phyloP scores from a whole-genome alignment of 495 filamentous ascomycete genomes.

The Penicillium manginii region DNA sequence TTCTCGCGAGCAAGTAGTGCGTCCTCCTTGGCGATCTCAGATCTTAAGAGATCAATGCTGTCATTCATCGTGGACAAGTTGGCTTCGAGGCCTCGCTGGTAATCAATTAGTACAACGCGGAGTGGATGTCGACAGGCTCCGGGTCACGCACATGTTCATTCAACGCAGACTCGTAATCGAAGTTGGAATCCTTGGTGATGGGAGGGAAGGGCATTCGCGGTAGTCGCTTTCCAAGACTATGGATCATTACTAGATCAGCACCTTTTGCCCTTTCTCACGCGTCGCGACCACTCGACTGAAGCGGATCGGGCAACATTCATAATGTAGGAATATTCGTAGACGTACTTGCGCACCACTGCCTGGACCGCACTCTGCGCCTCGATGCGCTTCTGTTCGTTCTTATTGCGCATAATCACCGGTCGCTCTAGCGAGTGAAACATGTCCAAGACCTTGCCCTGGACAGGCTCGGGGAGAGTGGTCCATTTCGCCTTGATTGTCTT shows the following conservation, averaged over 20 bases:
- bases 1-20: conserved; percentile 53
- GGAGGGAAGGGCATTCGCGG: conserved; percentile 65
- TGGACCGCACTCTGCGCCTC: conserved; percentile 59
- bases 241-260: conserved; percentile 8
- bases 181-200: conserved; percentile 56
- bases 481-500: conserved; percentile 62
- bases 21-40: conserved; percentile 59
- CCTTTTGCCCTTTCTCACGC: not conserved
- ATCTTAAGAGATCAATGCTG: conserved; percentile 54
- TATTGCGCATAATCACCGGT: conserved; percentile 56
- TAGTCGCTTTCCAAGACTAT: conserved; percentile 51
- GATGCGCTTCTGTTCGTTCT: conserved; percentile 57
- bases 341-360: conserved; percentile 52
- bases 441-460: conserved; percentile 55
- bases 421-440: conserved; percentile 58
- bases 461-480: conserved; percentile 55
- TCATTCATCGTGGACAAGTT: conserved; percentile 58
- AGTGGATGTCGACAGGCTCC: not conserved
- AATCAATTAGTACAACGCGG: not conserved
- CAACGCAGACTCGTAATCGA: conserved; percentile 63
- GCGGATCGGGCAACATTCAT: not conserved
- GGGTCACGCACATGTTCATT: conserved; percentile 54
- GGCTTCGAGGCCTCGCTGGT: conserved; percentile 52
- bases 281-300: not conserved
- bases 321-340: not conserved